Base-by-base conservation (phyloP, 2,329 filamentous ascomycete genomes). In the Paraphaeosphaeria minitans region DNA sequence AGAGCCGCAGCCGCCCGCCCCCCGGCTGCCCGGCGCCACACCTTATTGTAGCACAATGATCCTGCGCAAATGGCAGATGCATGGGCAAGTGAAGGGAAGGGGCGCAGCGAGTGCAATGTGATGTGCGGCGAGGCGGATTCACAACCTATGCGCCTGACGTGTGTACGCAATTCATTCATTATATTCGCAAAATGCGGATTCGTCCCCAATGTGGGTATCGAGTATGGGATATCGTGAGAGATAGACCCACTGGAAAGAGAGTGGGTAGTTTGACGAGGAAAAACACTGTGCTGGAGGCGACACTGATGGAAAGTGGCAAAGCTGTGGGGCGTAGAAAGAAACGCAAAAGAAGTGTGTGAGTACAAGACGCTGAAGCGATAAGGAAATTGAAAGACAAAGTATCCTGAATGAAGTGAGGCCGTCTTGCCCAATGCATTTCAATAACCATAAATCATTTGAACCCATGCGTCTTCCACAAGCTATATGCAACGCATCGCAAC, bases 1-100 rank as follows among this genome's bases (percentile, higher is more conserved):
- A 35, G 27, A 35, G 29, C 39, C 50, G 50, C 39, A 43, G 39
- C 37, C 50, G 50, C 37, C 50, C 50, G 39, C 50, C 39, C 5
- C 24, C 50, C 39, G 22, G 37, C 12, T 39, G 22, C 50, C 12
- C 37, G 50, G 27, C 50, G 50, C 50, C 50, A 53, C 50, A 53
- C 35, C 50, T 53, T 53, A 53, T 43, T n/a, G 50, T 53, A 31
- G n/a, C 37, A 53, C 50, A 43, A 49, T 37, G 41, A 53, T 43
- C 50, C 24, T 53, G 27, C 50, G 14, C 24, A 4, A 12, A 9
- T 10, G 2, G n/a, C 14, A 33, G 22, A 27, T 21, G n/a, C 35
- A 42, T n/a, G 50, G 37, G 24, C 24, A 21, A 43, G 50, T 24
- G 39, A 33, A 33, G 31, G 24, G 37, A 53, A 43, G 50, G 21